Conservation (phyloP, 805 yeast genomes). For the Priceomyces melissophilus region DNA sequence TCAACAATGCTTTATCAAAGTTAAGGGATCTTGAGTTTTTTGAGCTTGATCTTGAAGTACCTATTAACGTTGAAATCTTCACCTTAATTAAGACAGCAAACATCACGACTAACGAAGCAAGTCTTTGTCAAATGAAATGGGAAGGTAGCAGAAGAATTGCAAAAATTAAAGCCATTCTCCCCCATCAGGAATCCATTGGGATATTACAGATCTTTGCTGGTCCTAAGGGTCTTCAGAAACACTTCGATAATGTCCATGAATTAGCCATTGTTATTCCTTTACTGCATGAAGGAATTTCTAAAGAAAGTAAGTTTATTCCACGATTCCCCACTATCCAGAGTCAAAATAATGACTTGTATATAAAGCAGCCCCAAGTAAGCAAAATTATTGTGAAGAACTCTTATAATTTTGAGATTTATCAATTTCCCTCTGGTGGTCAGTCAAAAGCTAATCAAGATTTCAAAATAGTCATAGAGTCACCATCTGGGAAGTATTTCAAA, state of each 20-base stretch:
- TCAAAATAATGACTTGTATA: conserved; percentile 70
- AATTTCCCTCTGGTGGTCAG: conserved; percentile 52
- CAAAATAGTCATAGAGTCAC: conserved; percentile 73
- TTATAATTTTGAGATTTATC: conserved; percentile 62
- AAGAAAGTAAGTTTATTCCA: conserved; percentile 64
- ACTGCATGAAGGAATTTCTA: conserved; percentile 64
- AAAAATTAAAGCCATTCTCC: conserved; percentile 77
- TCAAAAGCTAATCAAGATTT: conserved; percentile 39
- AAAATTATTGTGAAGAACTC: conserved; percentile 53
- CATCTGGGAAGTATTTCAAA: conserved; percentile 73
- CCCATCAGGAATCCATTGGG: conserved; percentile 66
- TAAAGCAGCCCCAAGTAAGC: conserved; percentile 79
- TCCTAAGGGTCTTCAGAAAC: conserved; percentile 53
- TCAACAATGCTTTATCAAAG: conserved; percentile 72
- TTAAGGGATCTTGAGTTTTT: conserved; percentile 72
- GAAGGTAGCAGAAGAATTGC: conserved; percentile 58
- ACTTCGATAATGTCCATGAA: conserved; percentile 59
- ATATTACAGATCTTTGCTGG: conserved; percentile 75
- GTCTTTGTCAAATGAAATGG: conserved; percentile 81
- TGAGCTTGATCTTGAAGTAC: conserved; percentile 74
- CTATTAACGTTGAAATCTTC: conserved; percentile 64
- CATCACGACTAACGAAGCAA: conserved; percentile 45
- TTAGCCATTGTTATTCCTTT: conserved; percentile 72
- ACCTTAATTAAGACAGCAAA: conserved; percentile 55
- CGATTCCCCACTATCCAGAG: conserved; percentile 70